Conservation (phyloP, 2,329 filamentous ascomycete genomes). For the Zalaria obscura region DNA sequence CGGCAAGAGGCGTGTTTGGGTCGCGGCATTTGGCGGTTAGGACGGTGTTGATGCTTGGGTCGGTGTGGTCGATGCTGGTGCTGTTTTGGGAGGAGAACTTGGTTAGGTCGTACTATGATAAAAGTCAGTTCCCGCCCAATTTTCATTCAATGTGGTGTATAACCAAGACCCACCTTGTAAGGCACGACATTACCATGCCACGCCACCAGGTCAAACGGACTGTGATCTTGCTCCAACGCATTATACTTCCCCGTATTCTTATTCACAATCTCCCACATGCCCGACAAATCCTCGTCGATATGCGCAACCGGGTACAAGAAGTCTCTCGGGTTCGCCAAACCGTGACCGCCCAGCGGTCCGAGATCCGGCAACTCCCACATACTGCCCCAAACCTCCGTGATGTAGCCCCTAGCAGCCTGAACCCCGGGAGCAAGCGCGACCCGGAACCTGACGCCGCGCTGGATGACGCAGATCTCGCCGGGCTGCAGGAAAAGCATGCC, state of each 20-base stretch:
- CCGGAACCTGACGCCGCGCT: slow-evolving; percentile 23
- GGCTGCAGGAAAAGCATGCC: slow-evolving; percentile 23
- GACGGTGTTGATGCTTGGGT: slow-evolving; percentile 23
- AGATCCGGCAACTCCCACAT: slow-evolving; percentile 26
- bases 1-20: slow-evolving; percentile 20
- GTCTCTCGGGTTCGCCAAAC: slow-evolving; percentile 25
- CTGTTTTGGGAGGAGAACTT: slow-evolving; percentile 27
- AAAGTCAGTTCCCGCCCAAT: not conserved
- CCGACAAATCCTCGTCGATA: slow-evolving; percentile 21
- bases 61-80: slow-evolving; percentile 24
- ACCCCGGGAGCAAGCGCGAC: slow-evolving; percentile 19
- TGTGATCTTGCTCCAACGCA: slow-evolving; percentile 22
- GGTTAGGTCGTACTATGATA: slow-evolving; percentile 35
- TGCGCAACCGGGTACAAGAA: slow-evolving; percentile 23
- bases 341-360: slow-evolving; percentile 24
- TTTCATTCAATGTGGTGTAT: not conserved
- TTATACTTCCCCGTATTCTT: slow-evolving; percentile 21
- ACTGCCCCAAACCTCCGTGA: slow-evolving; percentile 25
- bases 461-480: slow-evolving; percentile 26
- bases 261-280: slow-evolving; percentile 20
- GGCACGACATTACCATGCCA: slow-evolving; percentile 30
- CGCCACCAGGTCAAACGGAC: slow-evolving; percentile 28
- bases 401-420: slow-evolving; percentile 21
- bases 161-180: slow-evolving; percentile 21
- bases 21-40: slow-evolving; percentile 23